Conservation (phyloP, 768 basidiomycete species). For the Suillus occidentalis region DNA sequence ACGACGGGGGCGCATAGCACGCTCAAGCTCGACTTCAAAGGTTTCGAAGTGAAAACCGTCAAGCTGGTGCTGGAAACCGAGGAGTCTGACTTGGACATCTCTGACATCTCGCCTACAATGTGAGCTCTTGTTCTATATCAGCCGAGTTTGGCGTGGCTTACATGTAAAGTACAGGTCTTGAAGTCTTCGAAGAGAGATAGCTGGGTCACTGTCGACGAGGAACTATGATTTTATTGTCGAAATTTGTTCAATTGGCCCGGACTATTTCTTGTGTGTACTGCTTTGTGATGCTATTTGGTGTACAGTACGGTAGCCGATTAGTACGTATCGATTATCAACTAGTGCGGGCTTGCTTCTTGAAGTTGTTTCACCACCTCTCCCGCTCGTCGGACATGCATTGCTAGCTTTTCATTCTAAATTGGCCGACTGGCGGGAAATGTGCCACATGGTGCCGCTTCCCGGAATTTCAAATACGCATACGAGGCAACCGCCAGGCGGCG, state of each 20-base stretch:
- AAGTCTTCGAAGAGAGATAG: constrained; percentile 28
- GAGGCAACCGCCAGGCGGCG: background rate
- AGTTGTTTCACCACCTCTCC: too few relatives aligned
- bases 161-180: background rate
- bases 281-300: too few relatives aligned
- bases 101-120: constrained; percentile 11
- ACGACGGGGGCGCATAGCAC: constrained; percentile 28
- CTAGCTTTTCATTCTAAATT: background rate
- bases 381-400: too few relatives aligned
- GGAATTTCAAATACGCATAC: background rate
- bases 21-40: constrained; percentile 70
- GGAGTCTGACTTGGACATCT: background rate
- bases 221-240: constrained; percentile 6
- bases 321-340: too few relatives aligned
- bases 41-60: constrained; percentile 90
- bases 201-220: constrained; percentile 36
- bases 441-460: too few relatives aligned
- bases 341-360: too few relatives aligned
- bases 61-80: constrained; percentile 50
- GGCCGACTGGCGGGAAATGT: background rate
- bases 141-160: background rate
- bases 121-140: constrained; percentile 3
- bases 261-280: background rate
- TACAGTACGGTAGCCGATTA: background rate
- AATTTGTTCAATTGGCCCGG: background rate